These are phyloP conservation scores for Effrenium voratum DNA, from an alignment of 73 alveolate genomes.

Conservation along the genomic window DNA sequence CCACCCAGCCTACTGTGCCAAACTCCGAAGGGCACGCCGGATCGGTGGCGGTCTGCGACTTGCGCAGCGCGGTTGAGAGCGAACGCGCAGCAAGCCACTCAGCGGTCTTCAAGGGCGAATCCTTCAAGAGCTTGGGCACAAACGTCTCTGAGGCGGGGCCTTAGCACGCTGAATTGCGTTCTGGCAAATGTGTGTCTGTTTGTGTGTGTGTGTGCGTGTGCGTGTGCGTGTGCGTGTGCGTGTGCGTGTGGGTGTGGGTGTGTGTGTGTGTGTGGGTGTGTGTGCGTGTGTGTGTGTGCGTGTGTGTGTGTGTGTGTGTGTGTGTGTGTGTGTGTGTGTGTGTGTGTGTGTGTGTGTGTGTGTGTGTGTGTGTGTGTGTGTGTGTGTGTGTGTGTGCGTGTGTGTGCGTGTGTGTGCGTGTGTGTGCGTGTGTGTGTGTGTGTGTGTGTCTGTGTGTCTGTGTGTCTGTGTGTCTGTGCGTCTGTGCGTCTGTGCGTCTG, in stretches of 20 bases:
- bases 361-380: background rate
- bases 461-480: background rate
- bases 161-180: too few relatives aligned
- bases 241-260: too few relatives aligned
- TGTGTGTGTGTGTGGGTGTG: too few relatives aligned
- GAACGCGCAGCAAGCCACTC: too few relatives aligned
- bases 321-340: background rate
- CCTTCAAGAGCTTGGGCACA: too few relatives aligned
- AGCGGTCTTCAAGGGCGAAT: too few relatives aligned
- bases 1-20: background rate
- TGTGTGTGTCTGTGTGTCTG: background rate
- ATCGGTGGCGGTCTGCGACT: constrained; percentile 53
- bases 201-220: too few relatives aligned
- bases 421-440: background rate
- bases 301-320: background rate
- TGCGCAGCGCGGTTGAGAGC: constrained; percentile 7
- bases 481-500: background rate
- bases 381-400: background rate
- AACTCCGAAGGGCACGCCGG: constrained; percentile 35
- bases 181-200: too few relatives aligned
- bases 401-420: background rate
- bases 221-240: too few relatives aligned
- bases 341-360: background rate
- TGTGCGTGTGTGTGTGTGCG: background rate
- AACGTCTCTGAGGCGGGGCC: too few relatives aligned